phyloP scores from a whole-genome alignment of 495 filamentous ascomycete genomes.

The Chaetomidium leptoderma region DNA sequence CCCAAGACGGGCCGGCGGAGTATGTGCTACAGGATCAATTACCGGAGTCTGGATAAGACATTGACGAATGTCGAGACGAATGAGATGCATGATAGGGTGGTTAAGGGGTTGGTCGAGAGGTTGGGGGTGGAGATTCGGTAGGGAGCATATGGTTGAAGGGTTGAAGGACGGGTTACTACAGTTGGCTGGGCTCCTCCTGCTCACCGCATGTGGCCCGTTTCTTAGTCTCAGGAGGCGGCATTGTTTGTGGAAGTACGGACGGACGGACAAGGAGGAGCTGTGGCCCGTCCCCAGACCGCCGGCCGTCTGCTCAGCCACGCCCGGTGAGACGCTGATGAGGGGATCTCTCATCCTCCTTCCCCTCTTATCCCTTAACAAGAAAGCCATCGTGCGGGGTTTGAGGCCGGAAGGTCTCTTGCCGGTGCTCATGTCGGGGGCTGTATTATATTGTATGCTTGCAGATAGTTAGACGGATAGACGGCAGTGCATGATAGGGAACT shows the following conservation, averaged over 20 bases:
- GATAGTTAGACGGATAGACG: constrained; percentile 3
- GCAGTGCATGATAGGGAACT: constrained; percentile 8
- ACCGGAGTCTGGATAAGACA: constrained; percentile 83
- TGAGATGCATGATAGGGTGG: constrained; percentile 64
- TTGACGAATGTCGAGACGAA: constrained; percentile 78
- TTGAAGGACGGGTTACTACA: too few species aligned
- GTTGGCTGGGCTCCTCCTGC: not conserved
- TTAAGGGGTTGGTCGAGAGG: constrained; percentile 55
- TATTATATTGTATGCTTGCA: constrained; percentile 4
- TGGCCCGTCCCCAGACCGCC: not conserved
- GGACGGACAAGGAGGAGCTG: not conserved
- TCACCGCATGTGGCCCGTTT: not conserved
- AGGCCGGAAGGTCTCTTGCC: not conserved
- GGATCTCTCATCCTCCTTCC: not conserved
- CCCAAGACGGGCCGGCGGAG: constrained; percentile 80
- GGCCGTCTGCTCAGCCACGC: constrained; percentile 10
- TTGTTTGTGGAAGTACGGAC: not conserved
- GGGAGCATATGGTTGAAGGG: too few species aligned
- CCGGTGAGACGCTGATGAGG: constrained; percentile 12
- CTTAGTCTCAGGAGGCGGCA: not conserved
- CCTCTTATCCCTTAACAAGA: not conserved
- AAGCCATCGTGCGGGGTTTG: not conserved
- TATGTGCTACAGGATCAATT: constrained; percentile 88
- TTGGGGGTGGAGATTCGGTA: constrained; percentile 80
- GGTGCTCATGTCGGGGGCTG: not conserved